Evolutionary conservation across 352 stramenopile genomes (phyloP), one percentile per base, ranked within the genome.

Genomic region (Blastocystis sp.): DNA sequence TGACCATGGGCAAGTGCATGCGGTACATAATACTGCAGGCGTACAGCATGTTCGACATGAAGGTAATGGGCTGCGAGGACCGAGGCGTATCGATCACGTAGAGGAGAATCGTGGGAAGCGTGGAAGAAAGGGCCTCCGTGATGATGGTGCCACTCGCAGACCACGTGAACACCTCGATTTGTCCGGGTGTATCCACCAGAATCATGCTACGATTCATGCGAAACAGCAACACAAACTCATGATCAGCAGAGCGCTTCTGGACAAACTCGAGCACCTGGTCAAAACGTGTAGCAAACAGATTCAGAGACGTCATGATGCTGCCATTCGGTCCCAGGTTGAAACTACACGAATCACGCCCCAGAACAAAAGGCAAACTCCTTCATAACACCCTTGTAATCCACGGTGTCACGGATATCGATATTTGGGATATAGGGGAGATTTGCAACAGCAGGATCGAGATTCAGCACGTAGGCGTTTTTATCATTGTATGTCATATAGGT

Each of bases 91-190:
- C 96, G 71, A 98, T 93, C 21, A 99, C 96, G 91, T 98, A 99
- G 2, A 97, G 92, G 40, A 99, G 92, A 63, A 98, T 93, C 6
- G 96, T 99, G 74, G 96, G 96, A 91, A 99, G 98, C 10, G 96
- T 94, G 14, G 94, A 95, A 21, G 96, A 96, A 3, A 99, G 91
- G 17, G 95, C 95, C 89, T 98, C 96, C 40, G 95, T 98, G 89
- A 99, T 97, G 89, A 99, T 99, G 64, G 94, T 91, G 45, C 97
- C 97, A 0, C 95, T 98, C 6, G 97, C 97, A 34, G 94, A 98
- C 97, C 97, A 99, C 62, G 96, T 98, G 92, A 99, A 99, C n/a
- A 96, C 95, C 91, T 99, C 96, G 87, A 99, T 99, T 92, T 99
- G 96, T 65, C 97, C 97, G 0, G 96, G 96, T 10, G 96, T 99